Base-by-base conservation (phyloP, 495 filamentous ascomycete species). In the Penicillium nucicola region DNA sequence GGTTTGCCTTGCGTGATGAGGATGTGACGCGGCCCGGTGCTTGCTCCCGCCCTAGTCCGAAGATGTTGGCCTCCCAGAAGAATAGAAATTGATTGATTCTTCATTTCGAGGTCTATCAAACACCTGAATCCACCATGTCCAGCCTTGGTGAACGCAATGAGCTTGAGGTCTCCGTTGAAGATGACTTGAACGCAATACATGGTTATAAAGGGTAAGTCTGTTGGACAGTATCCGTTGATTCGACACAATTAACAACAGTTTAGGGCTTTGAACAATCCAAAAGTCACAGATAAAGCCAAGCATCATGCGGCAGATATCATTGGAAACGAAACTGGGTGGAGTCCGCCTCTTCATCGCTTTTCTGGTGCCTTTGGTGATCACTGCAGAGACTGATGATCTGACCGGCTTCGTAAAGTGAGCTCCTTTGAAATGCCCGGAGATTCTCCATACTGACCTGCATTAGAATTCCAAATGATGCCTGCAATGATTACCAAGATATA, bases 241-340 rank as follows among this genome's bases (percentile, higher is more conserved):
- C 25, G 25, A 28, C 25, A 28, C 5, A 28, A 32, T 0, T 42
- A 28, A 38, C 31, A 11, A 9, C 4, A 37, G 11, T 6, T 10
- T 28, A 76, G 72, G 2, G 61, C 70, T 18, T 42, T 75, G 13
- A 69, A 70, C 22, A 77, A 76, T 45, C 70, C 73, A 12, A 66
- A 67, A 5, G 61, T 69, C 4, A 76, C 73, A 0, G 63, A 67
- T 4, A 59, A 66, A 37, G 68, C 73, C 44, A 77, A 77, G 56
- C 30, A 68, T 42, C 63, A 68, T 22, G 72, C 70, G 14, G 43
- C 65, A 52, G 66, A 75, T 44, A 62, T 74, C 10, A 64, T 78
- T 32, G 45, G 70, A 33, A 56, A 57, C 14, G 50, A 72, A 37
- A 15, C 64, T 38, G 53, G 41, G 34, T 46, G 54, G 12, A 57